These are phyloP conservation scores for Monilinia fructicola DNA, from an alignment of 2,329 filamentous ascomycete genomes.

Conservation along the genomic window DNA sequence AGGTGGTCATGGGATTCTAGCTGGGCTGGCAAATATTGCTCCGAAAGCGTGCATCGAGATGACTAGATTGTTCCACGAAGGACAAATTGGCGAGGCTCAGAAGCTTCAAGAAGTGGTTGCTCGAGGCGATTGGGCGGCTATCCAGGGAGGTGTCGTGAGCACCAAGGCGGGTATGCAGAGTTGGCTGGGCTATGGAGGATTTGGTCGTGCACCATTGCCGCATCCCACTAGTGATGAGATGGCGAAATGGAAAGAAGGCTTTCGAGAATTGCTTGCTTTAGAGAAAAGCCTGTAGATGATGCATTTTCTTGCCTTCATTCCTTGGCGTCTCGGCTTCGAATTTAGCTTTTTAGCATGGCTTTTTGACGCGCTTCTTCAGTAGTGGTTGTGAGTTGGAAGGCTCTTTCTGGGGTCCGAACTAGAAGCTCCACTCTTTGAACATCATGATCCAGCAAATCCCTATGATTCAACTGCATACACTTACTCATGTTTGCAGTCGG, in stretches of 20 bases:
- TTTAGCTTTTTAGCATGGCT: neutral
- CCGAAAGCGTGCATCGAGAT: conserved; percentile 65
- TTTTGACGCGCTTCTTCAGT: neutral
- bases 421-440: neutral
- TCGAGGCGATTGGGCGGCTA: conserved; percentile 67
- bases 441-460: neutral
- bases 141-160: conserved; percentile 66
- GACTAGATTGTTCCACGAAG: conserved; percentile 58
- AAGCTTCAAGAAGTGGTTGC: conserved; percentile 64
- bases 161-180: conserved; percentile 65
- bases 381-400: neutral
- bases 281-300: conserved; percentile 40
- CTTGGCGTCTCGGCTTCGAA: neutral
- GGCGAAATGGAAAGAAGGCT: conserved; percentile 55
- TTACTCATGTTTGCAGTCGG: neutral
- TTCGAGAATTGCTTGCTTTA: conserved; percentile 51
- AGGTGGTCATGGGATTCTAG: conserved; percentile 70
- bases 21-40: conserved; percentile 68
- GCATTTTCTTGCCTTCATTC: neutral
- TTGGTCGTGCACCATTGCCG: conserved; percentile 51
- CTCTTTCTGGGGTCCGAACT: neutral
- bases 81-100: conserved; percentile 59
- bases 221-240: conserved; percentile 51
- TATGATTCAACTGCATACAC: neutral
- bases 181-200: conserved; percentile 64